phyloP scores from a whole-genome alignment of 495 filamentous ascomycete species.

The Aspergillus kassunensis region DNA sequence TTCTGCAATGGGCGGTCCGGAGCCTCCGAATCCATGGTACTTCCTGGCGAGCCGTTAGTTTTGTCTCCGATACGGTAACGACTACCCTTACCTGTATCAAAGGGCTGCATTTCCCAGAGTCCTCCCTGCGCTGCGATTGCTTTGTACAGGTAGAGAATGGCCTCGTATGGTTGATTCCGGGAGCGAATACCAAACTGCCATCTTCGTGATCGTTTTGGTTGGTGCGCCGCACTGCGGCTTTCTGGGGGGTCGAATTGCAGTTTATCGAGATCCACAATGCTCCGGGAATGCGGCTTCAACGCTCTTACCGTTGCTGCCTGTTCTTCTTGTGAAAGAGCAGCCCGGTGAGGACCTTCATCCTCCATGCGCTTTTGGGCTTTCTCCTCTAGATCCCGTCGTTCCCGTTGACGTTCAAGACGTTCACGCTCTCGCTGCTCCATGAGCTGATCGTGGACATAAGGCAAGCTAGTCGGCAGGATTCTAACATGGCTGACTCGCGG shows the following conservation, averaged over 20 bases:
- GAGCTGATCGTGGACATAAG: slow-evolving; percentile 81
- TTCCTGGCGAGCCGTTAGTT: slow-evolving; percentile 7
- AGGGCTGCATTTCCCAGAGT: slow-evolving; percentile 63
- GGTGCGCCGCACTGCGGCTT: slow-evolving; percentile 54
- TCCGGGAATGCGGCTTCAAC: slow-evolving; percentile 76
- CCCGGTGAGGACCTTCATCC: slow-evolving; percentile 45
- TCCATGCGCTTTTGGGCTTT: slow-evolving; percentile 26
- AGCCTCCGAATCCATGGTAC: slow-evolving; percentile 18
- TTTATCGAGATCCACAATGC: slow-evolving; percentile 48
- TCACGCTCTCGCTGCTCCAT: slow-evolving; percentile 68
- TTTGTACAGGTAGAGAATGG: slow-evolving; percentile 89
- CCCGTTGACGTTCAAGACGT: slow-evolving; percentile 33
- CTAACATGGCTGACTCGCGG: slow-evolving; percentile 70
- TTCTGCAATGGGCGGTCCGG: slow-evolving; percentile 38
- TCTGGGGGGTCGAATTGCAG: slow-evolving; percentile 64
- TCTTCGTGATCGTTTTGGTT: slow-evolving; percentile 67
- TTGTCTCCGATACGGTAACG: not conserved
- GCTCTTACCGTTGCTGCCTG: slow-evolving; percentile 70
- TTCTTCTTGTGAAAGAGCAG: slow-evolving; percentile 61
- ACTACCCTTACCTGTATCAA: slow-evolving; percentile 32
- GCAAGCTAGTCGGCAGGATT: slow-evolving; percentile 83
- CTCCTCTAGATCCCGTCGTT: slow-evolving; percentile 28
- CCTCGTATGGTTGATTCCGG: slow-evolving; percentile 88
- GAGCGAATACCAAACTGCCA: slow-evolving; percentile 98
- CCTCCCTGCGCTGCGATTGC: slow-evolving; percentile 83